Conservation (phyloP, 2,329 filamentous ascomycete species). For the Myriosclerotinia duriaeana region DNA sequence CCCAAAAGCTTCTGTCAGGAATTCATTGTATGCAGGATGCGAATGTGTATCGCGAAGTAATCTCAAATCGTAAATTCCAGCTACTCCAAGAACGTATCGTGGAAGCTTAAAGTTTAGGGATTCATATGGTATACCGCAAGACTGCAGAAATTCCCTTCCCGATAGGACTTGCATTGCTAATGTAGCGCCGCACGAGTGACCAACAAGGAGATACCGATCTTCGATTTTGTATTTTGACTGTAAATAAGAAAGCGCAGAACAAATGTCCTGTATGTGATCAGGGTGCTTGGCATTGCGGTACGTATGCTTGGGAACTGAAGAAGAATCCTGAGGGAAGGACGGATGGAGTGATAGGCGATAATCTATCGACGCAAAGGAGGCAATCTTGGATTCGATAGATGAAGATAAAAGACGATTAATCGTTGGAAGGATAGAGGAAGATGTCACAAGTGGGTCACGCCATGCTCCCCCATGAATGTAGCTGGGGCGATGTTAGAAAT, state of each 20-base stretch:
- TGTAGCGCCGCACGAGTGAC: conserved; percentile 64
- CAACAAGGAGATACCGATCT: conserved; percentile 54
- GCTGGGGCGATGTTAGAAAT: conserved; percentile 23
- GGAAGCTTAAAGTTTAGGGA: conserved; percentile 8
- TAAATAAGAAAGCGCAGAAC: conserved; percentile 52
- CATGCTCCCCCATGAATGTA: conserved; percentile 62
- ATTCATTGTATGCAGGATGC: conserved; percentile 31
- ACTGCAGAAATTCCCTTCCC: conserved; percentile 11
- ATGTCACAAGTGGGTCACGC: conserved; percentile 56
- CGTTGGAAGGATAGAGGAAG: conserved; percentile 48
- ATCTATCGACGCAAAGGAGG: conserved; percentile 64
- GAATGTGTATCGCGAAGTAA: conserved; percentile 29
- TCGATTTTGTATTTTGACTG: conserved; percentile 48
- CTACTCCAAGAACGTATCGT: conserved; percentile 47
- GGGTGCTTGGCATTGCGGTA: conserved; percentile 55
- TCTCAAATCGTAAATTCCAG: conserved; percentile 65
- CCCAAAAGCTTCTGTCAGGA: conserved; percentile 47
- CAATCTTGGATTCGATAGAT: conserved; percentile 44
- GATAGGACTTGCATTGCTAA: conserved; percentile 54
- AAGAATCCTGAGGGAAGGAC: conserved; percentile 45
- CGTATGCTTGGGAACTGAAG: conserved; percentile 23
- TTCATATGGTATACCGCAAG: conserved; percentile 10
- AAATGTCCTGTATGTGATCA: conserved; percentile 59
- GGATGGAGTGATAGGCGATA: conserved; percentile 62
- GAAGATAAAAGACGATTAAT: conserved; percentile 45